Base-by-base conservation (phyloP, 164 flowering plant genomes). In the Cinnamomum chago region DNA sequence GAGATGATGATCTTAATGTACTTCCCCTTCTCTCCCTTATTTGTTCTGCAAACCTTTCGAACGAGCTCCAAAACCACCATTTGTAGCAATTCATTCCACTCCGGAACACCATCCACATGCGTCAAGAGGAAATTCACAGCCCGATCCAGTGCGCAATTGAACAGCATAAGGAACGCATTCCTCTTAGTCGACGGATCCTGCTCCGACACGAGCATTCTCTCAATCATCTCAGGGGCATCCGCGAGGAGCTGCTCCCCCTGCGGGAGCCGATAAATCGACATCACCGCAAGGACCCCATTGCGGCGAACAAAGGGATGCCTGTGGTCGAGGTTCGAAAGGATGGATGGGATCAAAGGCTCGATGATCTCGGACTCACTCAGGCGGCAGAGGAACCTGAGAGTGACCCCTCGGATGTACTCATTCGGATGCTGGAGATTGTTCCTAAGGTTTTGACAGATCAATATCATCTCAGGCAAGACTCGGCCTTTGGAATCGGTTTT, bases 61-160 rank as follows among this genome's bases (percentile, higher is more conserved):
- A 93, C 89, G 86, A 95, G 82, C 75, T 95, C 99, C 84, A 93
- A 73, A 13, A 93, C 96, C 70, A 95, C 97, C 98, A 95, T 90
- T 86, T 95, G 99, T 58, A 93, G 86, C 81, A 82, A 82, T 78
- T 92, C 97, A 17, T 91, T 93, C 99, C 98, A 95, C 25, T 92
- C 93, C 13, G 82, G 77, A 13, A 95, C 83, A 72, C 82, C 84
- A 62, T 90, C 98, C 35, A 83, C 82, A 76, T 90, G 79, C 17
- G 83, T 77, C 50, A 90, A 79, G 1, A 92, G 85, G 72, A 87
- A 90, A 71, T 81, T 84, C 1, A 90, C 73, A 0, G 95, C 95
- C 7, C 87, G 83, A 25, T 92, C 97, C 71, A 90, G 92, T 2
- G 87, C 88, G 75, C 94, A 92, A 60, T 73, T 85, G 62, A 92